These are phyloP conservation scores for Hemileccinum impolitum DNA, from an alignment of 768 basidiomycete genomes.

Conservation along the genomic window DNA sequence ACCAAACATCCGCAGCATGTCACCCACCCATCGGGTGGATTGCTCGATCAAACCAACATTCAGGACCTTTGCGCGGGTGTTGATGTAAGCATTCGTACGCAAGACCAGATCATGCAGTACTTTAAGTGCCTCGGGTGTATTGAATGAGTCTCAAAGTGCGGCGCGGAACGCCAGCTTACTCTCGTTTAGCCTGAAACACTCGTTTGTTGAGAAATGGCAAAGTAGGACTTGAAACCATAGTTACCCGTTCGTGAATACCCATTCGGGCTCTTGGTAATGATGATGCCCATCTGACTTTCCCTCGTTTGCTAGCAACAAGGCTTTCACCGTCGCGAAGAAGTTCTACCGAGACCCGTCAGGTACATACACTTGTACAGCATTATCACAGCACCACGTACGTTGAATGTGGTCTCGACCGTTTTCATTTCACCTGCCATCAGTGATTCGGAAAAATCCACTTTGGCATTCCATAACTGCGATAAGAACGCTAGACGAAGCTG, in stretches of 20 bases:
- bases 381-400: slow-evolving; percentile 49
- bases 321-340: slow-evolving; percentile 88
- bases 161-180: slow-evolving; percentile 76
- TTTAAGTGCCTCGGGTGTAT: slow-evolving; percentile 82
- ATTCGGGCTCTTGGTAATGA: slow-evolving; percentile 64
- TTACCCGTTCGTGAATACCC: slow-evolving; percentile 63
- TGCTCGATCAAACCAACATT: slow-evolving; percentile 65
- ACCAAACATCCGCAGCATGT: slow-evolving; percentile 77
- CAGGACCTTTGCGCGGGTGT: slow-evolving; percentile 51
- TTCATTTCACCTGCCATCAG: slow-evolving; percentile 88
- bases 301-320: slow-evolving; percentile 57
- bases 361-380: not conserved
- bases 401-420: slow-evolving; percentile 76
- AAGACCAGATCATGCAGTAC: slow-evolving; percentile 79
- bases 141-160: slow-evolving; percentile 95
- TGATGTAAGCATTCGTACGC: slow-evolving; percentile 85
- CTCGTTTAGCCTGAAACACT: slow-evolving; percentile 56
- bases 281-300: slow-evolving; percentile 57
- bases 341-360: slow-evolving; percentile 52
- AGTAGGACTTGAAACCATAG: slow-evolving; percentile 9
- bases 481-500: slow-evolving; percentile 92
- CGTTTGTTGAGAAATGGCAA: slow-evolving; percentile 10
- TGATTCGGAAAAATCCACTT: slow-evolving; percentile 91
- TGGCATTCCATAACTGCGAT: slow-evolving; percentile 86
- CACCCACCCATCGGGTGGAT: slow-evolving; percentile 63